A percentile compares a stretch with the other conserved stretches of the same genome.
Evolutionary conservation across 2,329 filamentous ascomycete genomes (phyloP).

Genomic region (Huntiella abstrusa): DNA sequence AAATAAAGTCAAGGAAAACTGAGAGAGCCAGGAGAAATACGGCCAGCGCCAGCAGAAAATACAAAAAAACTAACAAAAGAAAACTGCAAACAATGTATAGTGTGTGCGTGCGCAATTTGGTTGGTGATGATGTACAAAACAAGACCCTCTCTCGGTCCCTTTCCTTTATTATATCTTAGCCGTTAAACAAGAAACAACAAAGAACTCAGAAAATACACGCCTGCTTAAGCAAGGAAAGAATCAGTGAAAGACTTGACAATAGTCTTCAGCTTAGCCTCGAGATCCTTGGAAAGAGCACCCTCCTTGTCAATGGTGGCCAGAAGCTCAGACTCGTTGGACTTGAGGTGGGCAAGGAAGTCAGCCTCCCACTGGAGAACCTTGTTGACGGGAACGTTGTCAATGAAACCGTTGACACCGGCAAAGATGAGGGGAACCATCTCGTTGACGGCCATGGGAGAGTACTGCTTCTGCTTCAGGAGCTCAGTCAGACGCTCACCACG

Average conservation of each 20-base stretch:
- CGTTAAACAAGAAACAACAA: conserved; percentile 1
- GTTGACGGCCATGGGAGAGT: conserved; percentile 94
- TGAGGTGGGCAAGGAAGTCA: conserved; percentile 85
- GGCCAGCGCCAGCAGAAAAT: conserved; percentile 1
- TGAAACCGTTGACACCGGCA: conserved; percentile 94
- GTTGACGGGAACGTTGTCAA: conserved; percentile 72
- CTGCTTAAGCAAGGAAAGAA: conserved; percentile 53
- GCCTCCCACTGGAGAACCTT: conserved; percentile 89
- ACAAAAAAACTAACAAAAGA: conserved; percentile 13
- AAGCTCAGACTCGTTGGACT: conserved; percentile 72
- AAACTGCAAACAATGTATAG: conserved; percentile 9
- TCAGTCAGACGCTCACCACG: conserved; percentile 98
- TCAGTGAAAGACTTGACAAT: conserved; percentile 70
- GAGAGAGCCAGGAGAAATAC: not conserved
- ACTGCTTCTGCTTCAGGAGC: conserved; percentile 99
- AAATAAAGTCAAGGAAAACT: not conserved
- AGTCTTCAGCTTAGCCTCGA: conserved; percentile 67
- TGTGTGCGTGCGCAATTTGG: too few species aligned
- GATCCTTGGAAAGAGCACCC: conserved; percentile 87
- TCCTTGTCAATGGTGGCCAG: conserved; percentile 83
- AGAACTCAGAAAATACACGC: too few species aligned
- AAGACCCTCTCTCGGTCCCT: conserved; percentile 19
- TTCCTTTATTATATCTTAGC: conserved; percentile 14
- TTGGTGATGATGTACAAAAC: conserved; percentile 28
- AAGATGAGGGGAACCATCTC: conserved; percentile 99